Percentiles rank a stretch among this genome's conserved stretches.
These are phyloP conservation scores for Nannochloris sp. DNA, from an alignment of 139 green algal genomes.

Conservation along the genomic window DNA sequence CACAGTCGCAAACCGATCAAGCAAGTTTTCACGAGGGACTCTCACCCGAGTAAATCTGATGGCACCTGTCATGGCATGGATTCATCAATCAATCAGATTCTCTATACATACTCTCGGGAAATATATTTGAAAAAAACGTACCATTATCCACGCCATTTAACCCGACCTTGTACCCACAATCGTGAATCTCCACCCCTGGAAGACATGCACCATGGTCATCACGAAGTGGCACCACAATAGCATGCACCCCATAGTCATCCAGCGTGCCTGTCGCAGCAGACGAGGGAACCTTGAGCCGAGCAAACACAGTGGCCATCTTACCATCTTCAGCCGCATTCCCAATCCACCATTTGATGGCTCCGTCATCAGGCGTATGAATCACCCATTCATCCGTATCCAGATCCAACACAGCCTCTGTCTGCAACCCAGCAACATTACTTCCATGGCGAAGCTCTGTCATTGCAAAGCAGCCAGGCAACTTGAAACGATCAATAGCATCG, in stretches of 20 bases:
- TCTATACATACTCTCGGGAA: too few species aligned
- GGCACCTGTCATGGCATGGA: constrained; percentile 14
- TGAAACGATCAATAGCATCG: constrained; percentile 71
- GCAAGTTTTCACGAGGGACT: constrained; percentile 59
- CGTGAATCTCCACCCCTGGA: constrained; percentile 78
- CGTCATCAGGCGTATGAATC: constrained; percentile 56
- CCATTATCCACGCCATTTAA: constrained; percentile 63
- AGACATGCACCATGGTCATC: constrained; percentile 32
- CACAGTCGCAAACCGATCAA: constrained; percentile 70
- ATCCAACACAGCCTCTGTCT: constrained; percentile 74
- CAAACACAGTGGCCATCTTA: constrained; percentile 65
- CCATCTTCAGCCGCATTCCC: constrained; percentile 79
- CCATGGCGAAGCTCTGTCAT: constrained; percentile 86
- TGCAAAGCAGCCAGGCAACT: constrained; percentile 66
- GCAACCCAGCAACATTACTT: constrained; percentile 60
- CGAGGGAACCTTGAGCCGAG: constrained; percentile 55
- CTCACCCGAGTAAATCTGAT: constrained; percentile 71
- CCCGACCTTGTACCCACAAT: constrained; percentile 85
- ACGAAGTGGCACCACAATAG: constrained; percentile 65
- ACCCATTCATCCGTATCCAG: constrained; percentile 71
- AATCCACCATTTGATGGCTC: constrained; percentile 79
- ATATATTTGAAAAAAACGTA: too few species aligned
- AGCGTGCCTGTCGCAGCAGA: constrained; percentile 41
- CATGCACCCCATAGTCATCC: constrained; percentile 76
- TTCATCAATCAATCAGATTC: too few species aligned